Evolutionary conservation across 2,329 filamentous ascomycete species (phyloP).

Genomic region (Fusarium annulatum): DNA sequence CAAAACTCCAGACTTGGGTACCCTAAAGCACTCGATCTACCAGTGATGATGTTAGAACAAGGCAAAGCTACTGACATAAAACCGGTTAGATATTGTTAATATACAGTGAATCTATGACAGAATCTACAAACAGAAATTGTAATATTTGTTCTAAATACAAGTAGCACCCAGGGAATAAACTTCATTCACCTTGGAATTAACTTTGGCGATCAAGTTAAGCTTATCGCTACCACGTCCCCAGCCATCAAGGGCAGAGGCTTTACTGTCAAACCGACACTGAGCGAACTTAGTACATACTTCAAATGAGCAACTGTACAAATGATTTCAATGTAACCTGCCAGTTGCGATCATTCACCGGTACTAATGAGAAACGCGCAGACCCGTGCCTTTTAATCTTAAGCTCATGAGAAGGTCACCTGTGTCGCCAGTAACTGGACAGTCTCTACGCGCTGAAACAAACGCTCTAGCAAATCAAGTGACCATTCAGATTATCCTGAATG

Average conservation of each 20-base stretch:
- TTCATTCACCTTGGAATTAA: not conserved
- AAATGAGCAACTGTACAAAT: not conserved
- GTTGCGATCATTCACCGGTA: not conserved
- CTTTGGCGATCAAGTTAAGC: not conserved
- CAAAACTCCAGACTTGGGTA: not conserved
- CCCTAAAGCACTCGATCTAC: not conserved
- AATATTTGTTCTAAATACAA: not conserved
- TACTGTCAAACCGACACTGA: fast-evolving
- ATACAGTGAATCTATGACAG: not conserved
- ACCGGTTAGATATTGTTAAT: no score
- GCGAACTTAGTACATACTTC: no score
- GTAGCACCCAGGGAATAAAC: fast-evolving
- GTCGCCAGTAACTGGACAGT: not conserved
- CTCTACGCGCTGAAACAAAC: not conserved
- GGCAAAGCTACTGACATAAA: not conserved
- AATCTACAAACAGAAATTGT: fast-evolving
- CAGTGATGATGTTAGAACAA: not conserved
- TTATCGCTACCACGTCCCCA: fast-evolving
- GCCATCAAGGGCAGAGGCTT: fast-evolving
- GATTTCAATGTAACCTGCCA: not conserved
- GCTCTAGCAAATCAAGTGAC: constrained; percentile 2
- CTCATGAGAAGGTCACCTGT: not conserved
- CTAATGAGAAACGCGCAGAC: not conserved
- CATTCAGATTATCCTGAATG: not conserved
- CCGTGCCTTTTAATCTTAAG: not conserved